Evolutionary conservation across 164 flowering plant genomes (phyloP).

Genomic region (Macadamia integrifolia): DNA sequence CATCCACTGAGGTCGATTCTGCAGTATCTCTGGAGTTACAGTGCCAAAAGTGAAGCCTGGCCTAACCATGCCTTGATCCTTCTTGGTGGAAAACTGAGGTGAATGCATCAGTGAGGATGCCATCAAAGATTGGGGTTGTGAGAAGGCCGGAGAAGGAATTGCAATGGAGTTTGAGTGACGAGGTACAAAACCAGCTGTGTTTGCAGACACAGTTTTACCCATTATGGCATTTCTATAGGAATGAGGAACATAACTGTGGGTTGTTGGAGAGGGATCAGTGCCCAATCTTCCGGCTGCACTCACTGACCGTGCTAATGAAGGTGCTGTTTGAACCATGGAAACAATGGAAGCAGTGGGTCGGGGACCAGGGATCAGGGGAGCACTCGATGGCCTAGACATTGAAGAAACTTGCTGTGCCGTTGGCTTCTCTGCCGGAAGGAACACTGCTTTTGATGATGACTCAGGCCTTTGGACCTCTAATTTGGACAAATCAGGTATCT

Average conservation of each 20-base stretch:
- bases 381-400: conserved; percentile 71
- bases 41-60: conserved; percentile 54
- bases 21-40: conserved; percentile 34
- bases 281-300: conserved; percentile 83
- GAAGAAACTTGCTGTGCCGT: conserved; percentile 25
- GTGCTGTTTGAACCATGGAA: conserved; percentile 50
- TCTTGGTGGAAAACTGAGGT: conserved; percentile 36
- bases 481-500: conserved; percentile 24
- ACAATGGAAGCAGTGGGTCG: conserved; percentile 49
- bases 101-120: conserved; percentile 24
- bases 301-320: conserved; percentile 59
- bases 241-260: conserved; percentile 53
- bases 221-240: conserved; percentile 83
- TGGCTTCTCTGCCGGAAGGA: conserved; percentile 11
- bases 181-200: conserved; percentile 28
- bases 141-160: conserved; percentile 25
- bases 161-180: conserved; percentile 28
- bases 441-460: conserved; percentile 15
- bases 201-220: conserved; percentile 44
- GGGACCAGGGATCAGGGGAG: conserved; percentile 59
- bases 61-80: conserved; percentile 26
- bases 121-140: conserved; percentile 32
- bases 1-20: conserved; percentile 45
- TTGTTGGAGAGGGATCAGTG: conserved; percentile 44
- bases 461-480: conserved; percentile 33